These are phyloP conservation scores for Trametes villosa DNA, from an alignment of 768 basidiomycete species.

Conservation along the genomic window DNA sequence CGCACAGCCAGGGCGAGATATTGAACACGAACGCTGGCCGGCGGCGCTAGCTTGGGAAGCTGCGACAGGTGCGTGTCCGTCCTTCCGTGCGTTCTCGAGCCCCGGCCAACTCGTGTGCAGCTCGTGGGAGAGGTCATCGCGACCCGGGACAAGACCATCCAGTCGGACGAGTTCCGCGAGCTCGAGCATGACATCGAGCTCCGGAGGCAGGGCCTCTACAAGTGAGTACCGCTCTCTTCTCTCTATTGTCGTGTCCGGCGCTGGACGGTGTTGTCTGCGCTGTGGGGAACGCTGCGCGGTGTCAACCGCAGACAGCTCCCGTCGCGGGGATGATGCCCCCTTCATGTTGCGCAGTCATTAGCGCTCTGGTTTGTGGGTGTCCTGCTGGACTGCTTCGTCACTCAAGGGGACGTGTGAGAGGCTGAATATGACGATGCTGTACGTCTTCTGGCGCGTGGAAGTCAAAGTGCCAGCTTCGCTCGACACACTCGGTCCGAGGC, in stretches of 20 bases:
- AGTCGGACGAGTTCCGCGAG: slow-evolving; percentile 79
- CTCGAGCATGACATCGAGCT: slow-evolving; percentile 86
- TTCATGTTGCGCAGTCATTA: too few relatives aligned
- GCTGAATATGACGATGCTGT: too few relatives aligned
- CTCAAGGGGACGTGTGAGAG: too few relatives aligned
- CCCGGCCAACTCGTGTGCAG: slow-evolving; percentile 42
- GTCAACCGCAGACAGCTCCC: too few relatives aligned
- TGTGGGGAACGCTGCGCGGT: too few relatives aligned
- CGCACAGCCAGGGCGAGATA: not conserved
- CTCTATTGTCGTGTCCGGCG: too few relatives aligned
- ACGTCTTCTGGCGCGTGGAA: not conserved
- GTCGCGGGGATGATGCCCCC: too few relatives aligned
- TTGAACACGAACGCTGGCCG: slow-evolving; percentile 9
- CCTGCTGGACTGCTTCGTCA: too few relatives aligned
- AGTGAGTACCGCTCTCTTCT: slow-evolving; percentile 61
- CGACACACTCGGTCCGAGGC: not conserved
- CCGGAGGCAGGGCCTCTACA: slow-evolving; percentile 69
- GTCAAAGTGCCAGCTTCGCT: not conserved
- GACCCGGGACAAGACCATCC: slow-evolving; percentile 76
- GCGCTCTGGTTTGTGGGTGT: too few relatives aligned
- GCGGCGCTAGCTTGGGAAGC: slow-evolving; percentile 65
- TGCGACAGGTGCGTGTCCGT: slow-evolving; percentile 63
- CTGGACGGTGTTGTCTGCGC: too few relatives aligned
- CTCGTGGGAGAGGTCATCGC: slow-evolving; percentile 92
- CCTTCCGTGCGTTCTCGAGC: slow-evolving; percentile 12